Evolutionary conservation across 805 yeast species (phyloP).

Genomic region (Tetrapisispora nanseiensis): DNA sequence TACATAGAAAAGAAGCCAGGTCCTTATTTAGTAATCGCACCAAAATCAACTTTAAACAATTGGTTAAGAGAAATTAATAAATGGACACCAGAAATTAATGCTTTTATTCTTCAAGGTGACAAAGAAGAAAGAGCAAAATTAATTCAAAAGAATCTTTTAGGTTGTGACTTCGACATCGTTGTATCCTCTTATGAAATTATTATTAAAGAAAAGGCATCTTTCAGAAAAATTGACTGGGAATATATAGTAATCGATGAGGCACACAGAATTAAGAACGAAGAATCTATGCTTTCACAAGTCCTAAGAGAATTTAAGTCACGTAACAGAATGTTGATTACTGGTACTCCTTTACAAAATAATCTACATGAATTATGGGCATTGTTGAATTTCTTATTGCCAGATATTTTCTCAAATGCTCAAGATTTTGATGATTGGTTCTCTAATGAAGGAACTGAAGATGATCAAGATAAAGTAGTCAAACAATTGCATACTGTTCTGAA

Average conservation of each 20-base stretch:
- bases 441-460: conserved; percentile 32
- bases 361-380: conserved; percentile 76
- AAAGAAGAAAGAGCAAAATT: conserved; percentile 54
- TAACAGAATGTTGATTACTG: conserved; percentile 64
- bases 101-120: conserved; percentile 64
- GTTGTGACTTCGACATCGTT: conserved; percentile 63
- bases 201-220: conserved; percentile 58
- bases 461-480: conserved; percentile 45
- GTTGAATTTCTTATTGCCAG: conserved; percentile 66
- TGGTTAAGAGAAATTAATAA: conserved; percentile 69
- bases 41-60: conserved; percentile 71
- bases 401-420: conserved; percentile 62
- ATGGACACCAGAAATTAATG: conserved; percentile 75
- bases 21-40: conserved; percentile 68
- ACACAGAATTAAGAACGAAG: conserved; percentile 73
- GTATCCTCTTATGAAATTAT: conserved; percentile 70
- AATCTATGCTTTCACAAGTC: conserved; percentile 60
- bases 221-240: conserved; percentile 63
- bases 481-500: conserved; percentile 68
- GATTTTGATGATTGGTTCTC: conserved; percentile 71
- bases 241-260: conserved; percentile 74
- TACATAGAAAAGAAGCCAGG: conserved; percentile 51
- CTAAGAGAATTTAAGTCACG: conserved; percentile 62
- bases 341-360: conserved; percentile 76
- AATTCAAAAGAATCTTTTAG: conserved; percentile 39